Percentiles rank a stretch among this genome's conserved stretches.
phyloP scores from a whole-genome alignment of 2,329 filamentous ascomycete species.

The Fusarium nanum region DNA sequence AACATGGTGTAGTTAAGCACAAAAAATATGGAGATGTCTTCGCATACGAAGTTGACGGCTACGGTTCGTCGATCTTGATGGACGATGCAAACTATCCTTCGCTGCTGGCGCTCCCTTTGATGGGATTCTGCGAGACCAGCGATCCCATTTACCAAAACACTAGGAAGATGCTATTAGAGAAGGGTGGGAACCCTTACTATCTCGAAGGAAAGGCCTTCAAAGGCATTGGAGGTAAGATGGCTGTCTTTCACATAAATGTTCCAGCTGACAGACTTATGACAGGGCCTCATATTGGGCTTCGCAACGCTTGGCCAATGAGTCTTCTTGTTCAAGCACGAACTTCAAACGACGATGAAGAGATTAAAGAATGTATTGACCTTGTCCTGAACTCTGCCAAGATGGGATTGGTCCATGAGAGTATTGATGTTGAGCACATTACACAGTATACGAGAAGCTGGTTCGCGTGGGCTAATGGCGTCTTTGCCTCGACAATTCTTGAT shows the following conservation, averaged over 20 bases:
- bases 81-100: constrained; percentile 91
- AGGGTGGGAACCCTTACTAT: constrained; percentile 87
- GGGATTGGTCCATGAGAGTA: constrained; percentile 90
- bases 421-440: constrained; percentile 77
- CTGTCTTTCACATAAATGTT: not conserved
- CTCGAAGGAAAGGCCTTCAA: constrained; percentile 80
- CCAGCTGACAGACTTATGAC: constrained; percentile 17
- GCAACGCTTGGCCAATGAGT: constrained; percentile 97
- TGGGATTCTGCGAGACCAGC: constrained; percentile 75
- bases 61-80: constrained; percentile 85
- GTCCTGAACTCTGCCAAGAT: constrained; percentile 81
- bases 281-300: constrained; percentile 80
- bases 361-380: constrained; percentile 74
- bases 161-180: constrained; percentile 78
- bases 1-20: constrained; percentile 84
- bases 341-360: constrained; percentile 84
- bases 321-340: constrained; percentile 92
- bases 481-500: constrained; percentile 91
- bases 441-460: constrained; percentile 93
- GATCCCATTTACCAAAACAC: constrained; percentile 89
- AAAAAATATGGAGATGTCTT: constrained; percentile 82
- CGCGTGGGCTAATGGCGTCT: constrained; percentile 97
- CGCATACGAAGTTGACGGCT: constrained; percentile 89
- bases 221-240: constrained; percentile 82
- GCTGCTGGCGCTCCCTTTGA: constrained; percentile 78